Conservation (phyloP, 305 asterid species). For the Solanum chacoense region DNA sequence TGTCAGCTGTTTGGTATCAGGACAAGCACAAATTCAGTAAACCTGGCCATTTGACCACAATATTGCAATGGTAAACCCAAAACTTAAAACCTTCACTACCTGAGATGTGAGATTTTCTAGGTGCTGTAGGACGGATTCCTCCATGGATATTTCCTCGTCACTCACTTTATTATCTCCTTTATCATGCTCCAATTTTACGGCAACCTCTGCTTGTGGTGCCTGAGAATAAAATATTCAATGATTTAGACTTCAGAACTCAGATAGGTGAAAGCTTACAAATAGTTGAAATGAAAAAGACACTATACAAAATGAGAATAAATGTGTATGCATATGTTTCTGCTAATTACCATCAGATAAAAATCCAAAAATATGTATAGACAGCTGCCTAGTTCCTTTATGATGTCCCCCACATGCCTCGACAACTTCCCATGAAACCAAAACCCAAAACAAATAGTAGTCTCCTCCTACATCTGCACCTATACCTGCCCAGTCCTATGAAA, state of each 20-base stretch:
- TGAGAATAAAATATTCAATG: neutral
- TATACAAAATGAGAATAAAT: neutral
- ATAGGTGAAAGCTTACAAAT: neutral
- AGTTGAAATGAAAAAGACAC: neutral
- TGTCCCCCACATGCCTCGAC: neutral
- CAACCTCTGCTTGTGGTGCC: constrained; percentile 14
- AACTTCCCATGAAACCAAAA: neutral
- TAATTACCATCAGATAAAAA: neutral
- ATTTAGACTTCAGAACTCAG: neutral
- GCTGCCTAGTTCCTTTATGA: neutral
- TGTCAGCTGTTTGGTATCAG: constrained; percentile 17
- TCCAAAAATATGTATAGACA: neutral
- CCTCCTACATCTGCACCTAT: neutral
- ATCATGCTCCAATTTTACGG: constrained; percentile 10
- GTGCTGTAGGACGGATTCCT: constrained; percentile 25
- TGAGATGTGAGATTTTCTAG: constrained; percentile 28
- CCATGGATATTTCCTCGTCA: constrained; percentile 15
- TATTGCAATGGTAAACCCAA: neutral
- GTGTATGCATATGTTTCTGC: neutral
- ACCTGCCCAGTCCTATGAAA: neutral
- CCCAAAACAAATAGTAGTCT: neutral
- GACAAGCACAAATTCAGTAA: constrained; percentile 8
- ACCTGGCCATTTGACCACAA: neutral
- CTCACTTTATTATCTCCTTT: constrained; percentile 1
- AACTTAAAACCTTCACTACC: constrained; percentile 14